A percentile compares a stretch with the other conserved stretches of the same genome.
Evolutionary conservation across 2,329 filamentous ascomycete species (phyloP).

Genomic region (Alternaria incomplexa): DNA sequence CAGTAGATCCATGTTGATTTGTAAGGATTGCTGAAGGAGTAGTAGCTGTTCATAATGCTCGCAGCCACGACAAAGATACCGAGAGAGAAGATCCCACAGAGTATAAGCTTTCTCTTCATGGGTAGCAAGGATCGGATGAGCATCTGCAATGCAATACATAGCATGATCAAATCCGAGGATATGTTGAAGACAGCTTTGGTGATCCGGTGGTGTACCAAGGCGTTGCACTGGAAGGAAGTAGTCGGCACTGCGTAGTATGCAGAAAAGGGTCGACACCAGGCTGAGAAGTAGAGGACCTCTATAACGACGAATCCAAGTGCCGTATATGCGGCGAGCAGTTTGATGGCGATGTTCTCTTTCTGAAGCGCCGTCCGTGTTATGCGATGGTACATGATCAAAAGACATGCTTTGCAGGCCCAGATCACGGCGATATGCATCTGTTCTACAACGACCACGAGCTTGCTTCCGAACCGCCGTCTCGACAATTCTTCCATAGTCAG

Average conservation of each 20-base stretch:
- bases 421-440: conserved; percentile 59
- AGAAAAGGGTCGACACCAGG: conserved; percentile 61
- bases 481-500: conserved; percentile 47
- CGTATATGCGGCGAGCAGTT: conserved; percentile 55
- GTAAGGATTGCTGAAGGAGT: conserved; percentile 36
- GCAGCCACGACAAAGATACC: conserved; percentile 59
- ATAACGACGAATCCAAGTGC: conserved; percentile 55
- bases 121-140: conserved; percentile 53
- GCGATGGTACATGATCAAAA: conserved; percentile 61
- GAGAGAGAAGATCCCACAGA: conserved; percentile 63
- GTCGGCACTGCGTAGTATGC: conserved; percentile 61
- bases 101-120: conserved; percentile 58
- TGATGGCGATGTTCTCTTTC: conserved; percentile 47
- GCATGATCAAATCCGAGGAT: conserved; percentile 54
- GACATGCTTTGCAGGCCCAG: conserved; percentile 61
- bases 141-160: conserved; percentile 54
- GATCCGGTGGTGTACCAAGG: conserved; percentile 46
- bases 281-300: conserved; percentile 58
- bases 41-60: conserved; percentile 58
- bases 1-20: conserved; percentile 37
- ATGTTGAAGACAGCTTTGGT: conserved; percentile 53
- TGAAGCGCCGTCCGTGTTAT: conserved; percentile 49
- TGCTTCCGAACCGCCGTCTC: conserved; percentile 43
- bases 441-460: conserved; percentile 61
- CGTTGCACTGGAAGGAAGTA: conserved; percentile 41